Conservation (phyloP, 2,329 filamentous ascomycete species). For the Rhinocladiella similis region DNA sequence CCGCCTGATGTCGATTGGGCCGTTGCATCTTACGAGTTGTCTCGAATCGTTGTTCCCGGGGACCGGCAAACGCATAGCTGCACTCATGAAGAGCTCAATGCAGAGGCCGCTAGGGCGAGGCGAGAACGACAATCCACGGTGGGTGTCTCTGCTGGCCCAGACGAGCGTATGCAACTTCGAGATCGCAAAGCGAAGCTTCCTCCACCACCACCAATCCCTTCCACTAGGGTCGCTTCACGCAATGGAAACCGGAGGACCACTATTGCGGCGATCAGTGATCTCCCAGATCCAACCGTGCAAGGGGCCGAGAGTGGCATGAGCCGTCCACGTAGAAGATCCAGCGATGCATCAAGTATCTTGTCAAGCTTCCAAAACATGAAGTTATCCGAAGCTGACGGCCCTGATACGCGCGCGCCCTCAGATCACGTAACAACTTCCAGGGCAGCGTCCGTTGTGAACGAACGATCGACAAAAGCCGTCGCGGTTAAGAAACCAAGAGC, state of each 20-base stretch:
- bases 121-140: slow-evolving; percentile 64
- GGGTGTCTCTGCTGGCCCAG: slow-evolving; percentile 44
- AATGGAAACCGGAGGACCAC: slow-evolving; percentile 59
- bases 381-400: slow-evolving; percentile 22
- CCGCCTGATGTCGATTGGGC: slow-evolving; percentile 84
- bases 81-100: slow-evolving; percentile 74
- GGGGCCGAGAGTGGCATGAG: slow-evolving; percentile 15
- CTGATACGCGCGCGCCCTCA: not conserved
- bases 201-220: slow-evolving; percentile 43
- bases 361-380: slow-evolving; percentile 33
- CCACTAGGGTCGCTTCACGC: slow-evolving; percentile 51
- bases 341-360: slow-evolving; percentile 33
- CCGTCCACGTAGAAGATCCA: slow-evolving; percentile 31
- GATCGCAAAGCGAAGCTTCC: slow-evolving; percentile 61
- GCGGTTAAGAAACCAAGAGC: slow-evolving; percentile 62
- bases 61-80: slow-evolving; percentile 75
- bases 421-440: slow-evolving; percentile 15
- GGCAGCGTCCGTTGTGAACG: slow-evolving; percentile 24
- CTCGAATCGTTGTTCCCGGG: slow-evolving; percentile 75
- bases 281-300: slow-evolving; percentile 38
- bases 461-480: slow-evolving; percentile 39
- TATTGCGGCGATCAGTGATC: slow-evolving; percentile 54
- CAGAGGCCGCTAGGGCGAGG: slow-evolving; percentile 63
- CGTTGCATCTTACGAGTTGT: slow-evolving; percentile 78
- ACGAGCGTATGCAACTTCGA: slow-evolving; percentile 68